Base-by-base conservation (phyloP, 129 eudicot species). In the Tagetes erecta region DNA sequence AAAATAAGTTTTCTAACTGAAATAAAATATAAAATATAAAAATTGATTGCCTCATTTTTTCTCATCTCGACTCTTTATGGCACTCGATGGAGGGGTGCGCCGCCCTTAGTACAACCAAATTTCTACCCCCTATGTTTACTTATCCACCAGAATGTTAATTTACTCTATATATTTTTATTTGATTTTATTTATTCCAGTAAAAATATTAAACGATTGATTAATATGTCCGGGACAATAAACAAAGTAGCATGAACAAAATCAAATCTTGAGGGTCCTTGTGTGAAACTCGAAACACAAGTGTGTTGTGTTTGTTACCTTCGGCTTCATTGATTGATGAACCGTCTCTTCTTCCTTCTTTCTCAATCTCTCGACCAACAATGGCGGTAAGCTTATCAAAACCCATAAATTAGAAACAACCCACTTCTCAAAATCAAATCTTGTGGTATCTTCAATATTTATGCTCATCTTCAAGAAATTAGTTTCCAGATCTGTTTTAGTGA, bases 341-440 rank as follows among this genome's bases (percentile, higher is more conserved):
- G 45, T 56, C 40, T 39, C 40, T 0, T 36, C 44, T 36, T 12
- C 33, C 67, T 73, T 67, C 41, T 73, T 67, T 41, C 73, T 46
- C 75, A 53, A 74, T 64, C 63, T 74, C 34, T 64, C 68, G 66
- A 36, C 7, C 7, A 47, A 78, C 58, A 51, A 78, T 65, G 83
- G 50, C 73, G 27, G 38, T 67, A 50, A 58, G 37, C 70, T 58
- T 49, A 57, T 47, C 42, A 68, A 67, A 81, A 64, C 57, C 78
- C 47, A 2, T 41, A 66, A 8, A 69, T 57, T 57, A 57, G 57
- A 3, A 57, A 59, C 42, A 59, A 37, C 66, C 81, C 80, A 52
- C 72, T 64, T 78, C 74, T 40, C 80, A 70, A 78, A 67, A 74
- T 78, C 78, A 67, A 74, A 78, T 75, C 79, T 80, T 55, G 37